These are phyloP conservation scores for Pleurostoma richardsiae DNA, from an alignment of 2,329 filamentous ascomycete genomes.

Conservation along the genomic window DNA sequence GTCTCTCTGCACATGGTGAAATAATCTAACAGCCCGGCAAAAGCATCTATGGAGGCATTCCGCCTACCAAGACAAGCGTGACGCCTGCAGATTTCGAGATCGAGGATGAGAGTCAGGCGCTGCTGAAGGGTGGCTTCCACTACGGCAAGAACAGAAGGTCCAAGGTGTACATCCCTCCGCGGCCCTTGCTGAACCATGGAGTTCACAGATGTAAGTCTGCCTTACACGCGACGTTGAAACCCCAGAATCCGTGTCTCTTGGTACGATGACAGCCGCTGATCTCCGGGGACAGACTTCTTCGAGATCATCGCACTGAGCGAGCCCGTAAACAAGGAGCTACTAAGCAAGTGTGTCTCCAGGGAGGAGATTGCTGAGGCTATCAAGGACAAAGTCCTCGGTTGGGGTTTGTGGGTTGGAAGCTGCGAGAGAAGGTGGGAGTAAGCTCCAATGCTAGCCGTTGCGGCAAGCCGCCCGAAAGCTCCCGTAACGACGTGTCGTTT, in stretches of 20 bases:
- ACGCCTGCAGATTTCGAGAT: conserved; percentile 29
- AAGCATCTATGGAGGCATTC: conserved; percentile 34
- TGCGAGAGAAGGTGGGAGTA: conserved; percentile 34
- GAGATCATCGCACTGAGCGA: conserved; percentile 41
- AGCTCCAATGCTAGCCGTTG: too few species aligned
- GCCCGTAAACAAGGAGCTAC: conserved; percentile 28
- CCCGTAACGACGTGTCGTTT: too few species aligned
- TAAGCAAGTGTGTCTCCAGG: conserved; percentile 31
- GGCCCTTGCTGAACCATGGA: conserved; percentile 43
- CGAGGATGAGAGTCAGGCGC: conserved; percentile 16
- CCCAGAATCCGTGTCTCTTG: background rate
- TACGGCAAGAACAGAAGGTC: conserved; percentile 36
- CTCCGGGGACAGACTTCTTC: conserved; percentile 33
- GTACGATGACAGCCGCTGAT: background rate
- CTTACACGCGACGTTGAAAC: background rate
- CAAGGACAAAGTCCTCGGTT: conserved; percentile 40
- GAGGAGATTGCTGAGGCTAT: conserved; percentile 37
- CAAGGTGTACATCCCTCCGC: conserved; percentile 36
- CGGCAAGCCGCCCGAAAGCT: too few species aligned
- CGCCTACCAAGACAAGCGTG: conserved; percentile 24
- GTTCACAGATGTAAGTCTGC: conserved; percentile 38
- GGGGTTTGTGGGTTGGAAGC: conserved; percentile 42
- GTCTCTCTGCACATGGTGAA: too few species aligned
- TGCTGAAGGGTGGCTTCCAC: conserved; percentile 37
- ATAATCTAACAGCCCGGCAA: too few species aligned